These are phyloP conservation scores for Fragaria ananassa DNA, from an alignment of 306 rosid species.

Conservation along the genomic window DNA sequence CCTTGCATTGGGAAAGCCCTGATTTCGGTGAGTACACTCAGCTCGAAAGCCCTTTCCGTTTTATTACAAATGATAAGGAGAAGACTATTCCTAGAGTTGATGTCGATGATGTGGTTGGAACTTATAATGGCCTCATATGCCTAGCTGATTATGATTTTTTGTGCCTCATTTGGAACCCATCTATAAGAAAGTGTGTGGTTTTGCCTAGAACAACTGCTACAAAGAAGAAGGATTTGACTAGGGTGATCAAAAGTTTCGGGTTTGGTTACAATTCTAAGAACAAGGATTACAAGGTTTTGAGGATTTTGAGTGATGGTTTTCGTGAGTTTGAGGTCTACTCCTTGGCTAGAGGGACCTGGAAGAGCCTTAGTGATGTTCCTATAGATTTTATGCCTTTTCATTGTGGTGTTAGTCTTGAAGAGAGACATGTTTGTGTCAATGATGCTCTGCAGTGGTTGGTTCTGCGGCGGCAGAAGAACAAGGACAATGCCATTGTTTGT, in stretches of 20 bases:
- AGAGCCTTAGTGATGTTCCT: not conserved
- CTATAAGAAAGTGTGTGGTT: not conserved
- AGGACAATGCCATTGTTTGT: not conserved
- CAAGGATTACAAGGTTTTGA: not conserved
- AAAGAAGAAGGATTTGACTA: not conserved
- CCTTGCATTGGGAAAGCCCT: not conserved
- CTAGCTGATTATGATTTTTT: not conserved
- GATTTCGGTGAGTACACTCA: not conserved
- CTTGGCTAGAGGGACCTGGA: not conserved
- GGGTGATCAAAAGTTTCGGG: not conserved
- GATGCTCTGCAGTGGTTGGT: not conserved
- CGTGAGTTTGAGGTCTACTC: constrained; percentile 5
- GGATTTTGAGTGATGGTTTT: not conserved
- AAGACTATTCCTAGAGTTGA: not conserved
- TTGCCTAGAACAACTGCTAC: not conserved
- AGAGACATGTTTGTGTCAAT: not conserved
- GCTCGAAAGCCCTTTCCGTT: not conserved
- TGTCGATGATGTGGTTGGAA: not conserved
- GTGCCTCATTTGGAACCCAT: not conserved
- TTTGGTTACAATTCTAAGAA: not conserved
- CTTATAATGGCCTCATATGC: not conserved
- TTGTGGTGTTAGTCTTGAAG: not conserved
- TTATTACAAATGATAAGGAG: not conserved
- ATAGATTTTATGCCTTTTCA: too few relatives aligned
- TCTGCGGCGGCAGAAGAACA: not conserved